phyloP scores from a whole-genome alignment of 2,329 filamentous ascomycete genomes.

The Dothiorella sarmentorum region DNA sequence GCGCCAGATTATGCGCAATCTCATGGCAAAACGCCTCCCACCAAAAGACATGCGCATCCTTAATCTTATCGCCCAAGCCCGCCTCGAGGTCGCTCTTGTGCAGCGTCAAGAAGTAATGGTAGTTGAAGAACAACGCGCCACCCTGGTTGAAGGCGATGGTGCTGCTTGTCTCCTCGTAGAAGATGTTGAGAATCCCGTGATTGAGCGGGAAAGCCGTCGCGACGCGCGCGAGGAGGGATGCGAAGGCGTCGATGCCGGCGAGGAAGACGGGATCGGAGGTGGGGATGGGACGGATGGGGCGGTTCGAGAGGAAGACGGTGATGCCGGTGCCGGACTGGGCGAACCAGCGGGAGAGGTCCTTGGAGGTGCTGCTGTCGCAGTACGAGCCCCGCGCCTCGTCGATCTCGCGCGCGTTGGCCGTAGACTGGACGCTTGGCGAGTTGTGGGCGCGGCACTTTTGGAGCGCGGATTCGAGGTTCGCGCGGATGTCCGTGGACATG shows the following conservation, averaged over 20 bases:
- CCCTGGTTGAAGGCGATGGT: slow-evolving; percentile 80
- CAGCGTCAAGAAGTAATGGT: slow-evolving; percentile 78
- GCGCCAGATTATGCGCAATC: slow-evolving; percentile 87
- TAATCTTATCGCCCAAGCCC: slow-evolving; percentile 35
- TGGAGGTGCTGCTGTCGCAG: slow-evolving; percentile 72
- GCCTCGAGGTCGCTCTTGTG: slow-evolving; percentile 53
- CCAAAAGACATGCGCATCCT: slow-evolving; percentile 80
- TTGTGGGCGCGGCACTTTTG: slow-evolving; percentile 74
- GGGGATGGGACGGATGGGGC: background rate
- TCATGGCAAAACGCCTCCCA: slow-evolving; percentile 96
- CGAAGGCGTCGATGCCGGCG: background rate
- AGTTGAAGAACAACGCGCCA: slow-evolving; percentile 90
- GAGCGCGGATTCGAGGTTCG: slow-evolving; percentile 58
- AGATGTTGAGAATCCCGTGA: slow-evolving; percentile 59
- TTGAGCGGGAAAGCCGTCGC: background rate
- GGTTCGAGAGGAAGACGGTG: slow-evolving; percentile 12
- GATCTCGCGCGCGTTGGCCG: slow-evolving; percentile 67
- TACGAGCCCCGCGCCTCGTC: slow-evolving; percentile 76
- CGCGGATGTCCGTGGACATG: slow-evolving; percentile 25
- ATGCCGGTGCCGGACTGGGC: background rate
- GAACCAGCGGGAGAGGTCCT: slow-evolving; percentile 55
- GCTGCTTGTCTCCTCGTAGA: slow-evolving; percentile 45
- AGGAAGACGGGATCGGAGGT: background rate
- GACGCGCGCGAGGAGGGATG: background rate
- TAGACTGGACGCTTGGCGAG: slow-evolving; percentile 68